A percentile compares a stretch with the other conserved stretches of the same genome.
These are phyloP conservation scores for Sarocladium strictum DNA, from an alignment of 2,329 filamentous ascomycete species.

Conservation along the genomic window DNA sequence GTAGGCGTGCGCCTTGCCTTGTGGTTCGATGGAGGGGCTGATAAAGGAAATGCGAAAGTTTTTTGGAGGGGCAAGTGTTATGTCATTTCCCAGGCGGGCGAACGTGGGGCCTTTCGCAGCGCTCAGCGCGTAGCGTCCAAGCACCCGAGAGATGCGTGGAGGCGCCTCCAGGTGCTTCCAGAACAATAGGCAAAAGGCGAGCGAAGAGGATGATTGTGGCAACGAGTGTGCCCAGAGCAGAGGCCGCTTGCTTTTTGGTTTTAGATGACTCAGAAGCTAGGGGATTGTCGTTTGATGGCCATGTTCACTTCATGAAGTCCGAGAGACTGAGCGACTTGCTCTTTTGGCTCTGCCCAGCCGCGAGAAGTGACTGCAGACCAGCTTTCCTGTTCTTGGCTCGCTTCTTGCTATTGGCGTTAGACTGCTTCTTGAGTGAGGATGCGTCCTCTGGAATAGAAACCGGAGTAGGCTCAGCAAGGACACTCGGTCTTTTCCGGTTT, in stretches of 20 bases:
- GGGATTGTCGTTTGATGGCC: background rate
- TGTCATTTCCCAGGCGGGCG: constrained; percentile 19
- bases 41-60: constrained; percentile 14
- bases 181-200: background rate
- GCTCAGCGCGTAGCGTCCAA: too few relatives aligned
- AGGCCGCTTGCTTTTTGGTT: too few relatives aligned
- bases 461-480: background rate
- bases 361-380: constrained; percentile 59
- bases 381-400: constrained; percentile 59
- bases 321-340: constrained; percentile 43
- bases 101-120: constrained; percentile 11
- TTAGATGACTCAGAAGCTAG: too few relatives aligned
- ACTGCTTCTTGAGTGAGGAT: constrained; percentile 27
- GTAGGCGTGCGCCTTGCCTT: constrained; percentile 18
- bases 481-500: background rate
- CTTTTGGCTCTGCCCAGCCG: constrained; percentile 41
- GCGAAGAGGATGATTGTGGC: background rate
- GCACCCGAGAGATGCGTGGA: background rate
- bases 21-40: constrained; percentile 10
- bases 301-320: constrained; percentile 43
- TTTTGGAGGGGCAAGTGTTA: constrained; percentile 28
- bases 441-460: constrained; percentile 11
- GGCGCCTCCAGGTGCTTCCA: constrained; percentile 6
- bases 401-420: constrained; percentile 58
- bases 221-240: too few relatives aligned